Base-by-base conservation (phyloP, 129 eudicot species). In the Mikania micrantha region DNA sequence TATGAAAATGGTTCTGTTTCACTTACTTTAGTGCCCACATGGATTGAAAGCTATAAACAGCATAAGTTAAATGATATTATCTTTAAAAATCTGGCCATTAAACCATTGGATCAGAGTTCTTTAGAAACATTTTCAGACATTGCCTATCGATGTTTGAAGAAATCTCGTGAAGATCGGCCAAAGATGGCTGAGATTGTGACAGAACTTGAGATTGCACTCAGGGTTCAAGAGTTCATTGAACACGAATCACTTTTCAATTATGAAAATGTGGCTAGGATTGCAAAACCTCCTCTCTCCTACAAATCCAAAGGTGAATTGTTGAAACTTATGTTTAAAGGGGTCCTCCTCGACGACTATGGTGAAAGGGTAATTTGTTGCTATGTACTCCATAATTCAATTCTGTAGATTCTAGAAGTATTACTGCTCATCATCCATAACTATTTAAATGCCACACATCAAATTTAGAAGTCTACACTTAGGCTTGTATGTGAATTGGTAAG, bases 201-300 rank as follows among this genome's bases (percentile, higher is more conserved):
- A 70, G 9, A 57, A 57, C 75, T 70, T 39, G 42, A 70, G 64
- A 35, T 8, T 52, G 74, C 74, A 36, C 39, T 35, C 12, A 36
- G 53, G 15, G 2, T 0, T 22, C 74, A 66, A 47, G 42, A 28
- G 29, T 3, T 34, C 2, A 27, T 9, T 29, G 60, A 45, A 57
- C 4, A 39, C 11, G 28, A 3, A 49, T 2, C 0, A 7, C 32
- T 10, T 0, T 0, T 53, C 1, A 36, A 52, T 17, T 47, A 47
- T 0, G 38, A 4, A 70, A 28, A 5, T 13, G 20, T 70, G 16
- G 0, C 7, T 54, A 21, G 5, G 19, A 20, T 17, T 54, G 58
- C 56, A 0, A 4, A 25, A 10, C 34, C 32, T 58, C 32, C 58
- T 70, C 9, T 58, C 22, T 13, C 4, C 20, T 70, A 70, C 45